Evolutionary conservation across 1,284 basidiomycete species (phyloP), one percentile per base, ranked within the genome.

Genomic region (Heliocybe sulcata): DNA sequence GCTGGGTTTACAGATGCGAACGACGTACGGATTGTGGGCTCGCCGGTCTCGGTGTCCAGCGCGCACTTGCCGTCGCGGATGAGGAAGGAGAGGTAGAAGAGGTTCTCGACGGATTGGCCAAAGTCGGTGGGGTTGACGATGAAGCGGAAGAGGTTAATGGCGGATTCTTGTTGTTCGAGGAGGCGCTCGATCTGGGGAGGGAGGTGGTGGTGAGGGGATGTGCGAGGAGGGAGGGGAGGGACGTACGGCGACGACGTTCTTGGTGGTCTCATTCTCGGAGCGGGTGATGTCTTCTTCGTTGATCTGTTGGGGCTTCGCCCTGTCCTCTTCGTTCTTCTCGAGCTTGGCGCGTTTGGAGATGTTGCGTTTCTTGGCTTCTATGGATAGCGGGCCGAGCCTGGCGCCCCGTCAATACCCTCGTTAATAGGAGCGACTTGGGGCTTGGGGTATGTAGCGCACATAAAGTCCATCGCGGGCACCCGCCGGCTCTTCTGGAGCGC

Each of bases 31-130:
- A 94, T 80, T 6, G 85, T 70, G 2, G 88, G 87, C 62, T 91
- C 87, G 1, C 83, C 86, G 0, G 86, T 72, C 2, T 83, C 74
- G 1, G 79, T 79, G 60, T 88, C 82, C 47, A 92, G 74, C 3
- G 85, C 83, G 50, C 85, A 91, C 64, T 82, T 83, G 12, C 87
- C 90, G 61, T 96, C 92, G 48, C 90, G 79, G 51, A 97, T 88
- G 53, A 95, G 75, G 70, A 97, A 97, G 0, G 93, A 94, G 1
- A 96, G 77, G 63, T 96, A 92, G 67, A 97, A 97, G 20, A 96
- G 75, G 65, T 97, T 97, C 70, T 97, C 94, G 20, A 97, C 90
- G 0, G 92, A 92, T 67, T 97, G 94, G 0, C 87, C 86, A 64
- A 93, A 97, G 61, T 92, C 87, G 31, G 85, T 69, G 6, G 94